Conservation (phyloP, 768 basidiomycete genomes). For the Leccinum broughii region DNA sequence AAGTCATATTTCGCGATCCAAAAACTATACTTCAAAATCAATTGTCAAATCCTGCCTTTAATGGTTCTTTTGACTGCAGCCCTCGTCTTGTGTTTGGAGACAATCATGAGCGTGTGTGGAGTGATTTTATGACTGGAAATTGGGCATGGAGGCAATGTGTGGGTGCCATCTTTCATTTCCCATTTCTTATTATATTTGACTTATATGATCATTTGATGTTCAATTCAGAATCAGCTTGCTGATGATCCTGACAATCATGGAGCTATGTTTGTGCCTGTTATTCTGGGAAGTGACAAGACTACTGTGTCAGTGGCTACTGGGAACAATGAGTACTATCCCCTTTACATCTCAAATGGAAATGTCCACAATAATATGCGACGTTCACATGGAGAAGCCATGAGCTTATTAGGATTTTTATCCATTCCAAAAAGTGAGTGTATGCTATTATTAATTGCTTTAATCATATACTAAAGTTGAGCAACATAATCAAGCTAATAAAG, state of each 20-base stretch:
- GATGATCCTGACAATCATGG: neutral
- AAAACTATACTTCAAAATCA: neutral
- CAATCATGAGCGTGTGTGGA: neutral
- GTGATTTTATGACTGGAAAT: neutral
- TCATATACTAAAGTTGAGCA: too few relatives aligned
- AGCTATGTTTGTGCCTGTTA: neutral
- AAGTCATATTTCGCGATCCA: neutral
- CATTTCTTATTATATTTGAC: too few relatives aligned
- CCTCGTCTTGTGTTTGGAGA: neutral
- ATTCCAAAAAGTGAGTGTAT: neutral
- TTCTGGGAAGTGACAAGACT: neutral
- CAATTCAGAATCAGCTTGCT: neutral
- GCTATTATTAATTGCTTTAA: too few relatives aligned
- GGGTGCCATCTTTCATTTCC: neutral
- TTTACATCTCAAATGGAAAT: neutral
- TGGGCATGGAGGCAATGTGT: neutral
- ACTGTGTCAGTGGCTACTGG: neutral
- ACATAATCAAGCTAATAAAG: neutral
- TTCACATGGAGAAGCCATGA: neutral
- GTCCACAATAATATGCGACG: neutral
- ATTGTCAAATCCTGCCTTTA: neutral
- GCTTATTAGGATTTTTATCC: neutral
- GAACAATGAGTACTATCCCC: neutral
- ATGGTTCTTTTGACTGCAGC: neutral
- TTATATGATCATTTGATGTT: too few relatives aligned